These are phyloP conservation scores for Wickerhamiella parazyma DNA, from an alignment of 805 yeast genomes.

Conservation along the genomic window DNA sequence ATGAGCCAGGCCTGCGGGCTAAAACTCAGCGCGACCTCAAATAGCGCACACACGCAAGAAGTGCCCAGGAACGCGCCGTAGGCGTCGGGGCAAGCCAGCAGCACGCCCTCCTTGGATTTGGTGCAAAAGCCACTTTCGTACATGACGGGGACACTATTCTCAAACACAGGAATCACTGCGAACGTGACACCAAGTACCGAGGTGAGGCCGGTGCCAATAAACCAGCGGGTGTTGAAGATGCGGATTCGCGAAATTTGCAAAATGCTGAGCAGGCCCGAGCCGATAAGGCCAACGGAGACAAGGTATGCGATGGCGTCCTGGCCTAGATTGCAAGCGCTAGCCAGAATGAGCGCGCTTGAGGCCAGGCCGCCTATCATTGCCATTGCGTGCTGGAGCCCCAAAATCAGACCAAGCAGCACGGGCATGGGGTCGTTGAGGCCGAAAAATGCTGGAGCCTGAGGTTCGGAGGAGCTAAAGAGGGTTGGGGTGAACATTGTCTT, in stretches of 20 bases:
- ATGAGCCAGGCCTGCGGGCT: conserved; percentile 58
- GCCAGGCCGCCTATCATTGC: conserved; percentile 86
- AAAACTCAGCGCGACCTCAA: conserved; percentile 60
- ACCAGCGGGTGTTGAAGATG: conserved; percentile 56
- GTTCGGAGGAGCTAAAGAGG: conserved; percentile 38
- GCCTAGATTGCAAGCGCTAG: conserved; percentile 45
- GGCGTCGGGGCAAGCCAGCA: conserved; percentile 71
- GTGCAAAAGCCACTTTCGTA: conserved; percentile 57
- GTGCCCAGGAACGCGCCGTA: conserved; percentile 73
- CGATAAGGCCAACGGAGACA: conserved; percentile 57
- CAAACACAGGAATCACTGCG: conserved; percentile 68
- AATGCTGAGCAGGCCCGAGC: conserved; percentile 50
- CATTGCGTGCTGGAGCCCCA: conserved; percentile 74
- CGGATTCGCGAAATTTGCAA: conserved; percentile 71
- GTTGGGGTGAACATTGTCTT: conserved; percentile 69
- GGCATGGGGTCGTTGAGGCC: conserved; percentile 72
- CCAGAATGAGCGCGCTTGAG: conserved; percentile 65
- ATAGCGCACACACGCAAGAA: conserved; percentile 45
- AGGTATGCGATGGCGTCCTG: conserved; percentile 40
- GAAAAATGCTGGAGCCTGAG: conserved; percentile 34
- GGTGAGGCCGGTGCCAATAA: conserved; percentile 69
- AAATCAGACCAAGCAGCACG: conserved; percentile 49
- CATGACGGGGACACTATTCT: conserved; percentile 67
- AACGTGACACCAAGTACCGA: conserved; percentile 86
- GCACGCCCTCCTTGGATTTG: conserved; percentile 43